Evolutionary conservation across 495 filamentous ascomycete genomes (phyloP), one percentile per base, ranked within the genome.

Genomic region (Staphylotrichum tortipilum): DNA sequence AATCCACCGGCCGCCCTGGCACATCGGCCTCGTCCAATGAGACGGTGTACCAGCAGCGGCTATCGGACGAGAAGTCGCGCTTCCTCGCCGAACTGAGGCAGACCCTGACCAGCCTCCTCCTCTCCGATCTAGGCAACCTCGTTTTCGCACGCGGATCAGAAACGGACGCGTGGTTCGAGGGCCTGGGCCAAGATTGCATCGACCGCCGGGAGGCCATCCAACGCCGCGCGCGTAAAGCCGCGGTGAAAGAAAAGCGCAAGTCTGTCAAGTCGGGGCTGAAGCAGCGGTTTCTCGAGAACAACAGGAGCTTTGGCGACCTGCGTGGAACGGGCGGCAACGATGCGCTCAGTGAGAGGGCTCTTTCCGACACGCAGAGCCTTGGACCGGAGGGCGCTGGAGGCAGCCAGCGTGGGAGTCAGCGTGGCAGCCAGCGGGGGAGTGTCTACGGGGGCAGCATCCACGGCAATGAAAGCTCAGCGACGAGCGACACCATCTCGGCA

Each of bases 81-180:
- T 95, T 95, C 69, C 72, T 94, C 33, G 70, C 78, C 2, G 83
- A 88, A 14, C 70, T 95, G 28, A 82, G 83, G 58, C 86, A 88
- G 59, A 85, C 81, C 1, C 68, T 96, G 45, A 88, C 84, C 12
- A 89, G 88, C 55, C 70, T 98, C 24, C 74, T 98, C 8, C 69
- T 97, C 28, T 96, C 90, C 52, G 92, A 98, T 66, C 74, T 98
- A 14, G 88, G 89, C 8, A 86, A 82, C 37, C 78, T 85, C 8
- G 83, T 95, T 12, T 95, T 90, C 68, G 79, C 83, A 28, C 80
- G 82, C 52, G 85, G 92, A 12, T 91, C 87, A 54, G 92, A 98
- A 69, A 98, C 91, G 14, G 92, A 97, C 57, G 79, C 75, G 21
- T 96, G 91, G 88, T 91, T 95, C 61, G 80, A 83, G 52, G 78